phyloP scores from a whole-genome alignment of 2,329 filamentous ascomycete genomes.

The Aspergillus luchuensis region DNA sequence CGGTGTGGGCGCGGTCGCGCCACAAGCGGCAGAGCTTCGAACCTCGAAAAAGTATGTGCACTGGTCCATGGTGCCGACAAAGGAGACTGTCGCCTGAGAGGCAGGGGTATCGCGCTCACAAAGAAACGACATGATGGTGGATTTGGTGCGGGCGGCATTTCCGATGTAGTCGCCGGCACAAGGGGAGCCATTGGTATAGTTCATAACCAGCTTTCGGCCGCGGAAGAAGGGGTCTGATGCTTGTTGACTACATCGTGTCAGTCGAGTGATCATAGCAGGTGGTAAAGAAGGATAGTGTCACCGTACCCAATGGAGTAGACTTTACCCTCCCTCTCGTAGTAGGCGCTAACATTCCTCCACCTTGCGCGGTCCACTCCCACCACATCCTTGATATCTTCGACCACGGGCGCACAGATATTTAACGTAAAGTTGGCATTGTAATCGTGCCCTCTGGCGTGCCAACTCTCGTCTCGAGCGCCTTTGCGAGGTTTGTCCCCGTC shows the following conservation, averaged over 20 bases:
- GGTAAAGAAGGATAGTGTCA: not conserved
- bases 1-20: slow-evolving; percentile 59
- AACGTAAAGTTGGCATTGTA: slow-evolving; percentile 54
- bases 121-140: slow-evolving; percentile 86
- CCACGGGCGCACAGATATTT: slow-evolving; percentile 54
- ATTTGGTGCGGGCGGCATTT: slow-evolving; percentile 56
- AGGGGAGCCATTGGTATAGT: slow-evolving; percentile 75
- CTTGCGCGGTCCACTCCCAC: slow-evolving; percentile 45
- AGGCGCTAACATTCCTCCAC: slow-evolving; percentile 54
- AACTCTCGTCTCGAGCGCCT: slow-evolving; percentile 47
- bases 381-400: slow-evolving; percentile 50
- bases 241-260: slow-evolving; percentile 36
- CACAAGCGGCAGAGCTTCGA: slow-evolving; percentile 82
- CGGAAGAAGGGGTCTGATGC: slow-evolving; percentile 51
- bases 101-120: slow-evolving; percentile 80
- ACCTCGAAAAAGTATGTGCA: slow-evolving; percentile 97
- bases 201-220: slow-evolving; percentile 67
- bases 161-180: slow-evolving; percentile 50
- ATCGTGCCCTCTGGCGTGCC: slow-evolving; percentile 53
- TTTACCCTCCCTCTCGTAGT: slow-evolving; percentile 47
- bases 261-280: not conserved
- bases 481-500: slow-evolving; percentile 44
- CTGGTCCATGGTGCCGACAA: slow-evolving; percentile 84
- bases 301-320: slow-evolving; percentile 51
- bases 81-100: slow-evolving; percentile 71